Conservation (phyloP, 108 stramenopile species). For the Pseudonitzschia pungens region DNA sequence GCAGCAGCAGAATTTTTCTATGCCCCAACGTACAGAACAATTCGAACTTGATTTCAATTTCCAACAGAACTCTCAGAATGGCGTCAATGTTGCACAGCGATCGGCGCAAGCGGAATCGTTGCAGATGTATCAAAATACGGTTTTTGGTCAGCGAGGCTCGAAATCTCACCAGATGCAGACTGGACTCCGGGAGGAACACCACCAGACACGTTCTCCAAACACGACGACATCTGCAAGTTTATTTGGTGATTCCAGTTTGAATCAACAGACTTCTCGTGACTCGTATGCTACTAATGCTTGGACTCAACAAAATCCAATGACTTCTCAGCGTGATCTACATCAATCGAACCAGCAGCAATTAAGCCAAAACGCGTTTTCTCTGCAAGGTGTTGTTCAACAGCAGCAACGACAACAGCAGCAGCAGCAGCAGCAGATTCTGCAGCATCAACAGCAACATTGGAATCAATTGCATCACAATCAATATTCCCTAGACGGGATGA, state of each 20-base stretch:
- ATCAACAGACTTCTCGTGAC: background rate
- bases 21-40: background rate
- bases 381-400: background rate
- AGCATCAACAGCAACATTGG: background rate
- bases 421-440: constrained; percentile 1
- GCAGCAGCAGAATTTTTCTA: constrained; percentile 11
- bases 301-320: background rate
- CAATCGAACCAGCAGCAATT: background rate
- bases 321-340: background rate
- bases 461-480: background rate
- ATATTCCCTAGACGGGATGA: background rate
- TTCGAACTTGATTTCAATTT: background rate
- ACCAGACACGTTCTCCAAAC: background rate
- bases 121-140: background rate
- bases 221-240: background rate
- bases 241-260: background rate
- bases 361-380: background rate
- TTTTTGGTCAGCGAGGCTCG: background rate
- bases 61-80: background rate
- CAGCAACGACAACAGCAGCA: constrained; percentile 18
- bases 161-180: background rate
- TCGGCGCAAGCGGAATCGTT: background rate
- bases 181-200: background rate
- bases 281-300: background rate
- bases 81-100: background rate